phyloP scores from a whole-genome alignment of 2,329 filamentous ascomycete species.

The Ophiostoma montium region DNA sequence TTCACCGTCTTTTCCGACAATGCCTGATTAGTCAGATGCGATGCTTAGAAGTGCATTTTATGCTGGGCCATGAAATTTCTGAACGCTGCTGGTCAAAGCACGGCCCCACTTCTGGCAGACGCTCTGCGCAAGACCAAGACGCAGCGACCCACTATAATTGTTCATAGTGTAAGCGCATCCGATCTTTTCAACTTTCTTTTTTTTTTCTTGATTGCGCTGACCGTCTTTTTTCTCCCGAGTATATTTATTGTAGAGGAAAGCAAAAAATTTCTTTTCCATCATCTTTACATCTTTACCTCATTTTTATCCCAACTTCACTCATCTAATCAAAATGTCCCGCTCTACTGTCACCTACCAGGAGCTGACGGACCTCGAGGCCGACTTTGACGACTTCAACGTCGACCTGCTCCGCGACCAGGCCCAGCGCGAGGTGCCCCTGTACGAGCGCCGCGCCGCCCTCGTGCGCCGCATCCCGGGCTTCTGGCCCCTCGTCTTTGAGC shows the following conservation, averaged over 20 bases:
- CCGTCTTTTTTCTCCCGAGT: background rate
- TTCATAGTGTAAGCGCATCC: background rate
- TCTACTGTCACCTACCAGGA: conserved; percentile 51
- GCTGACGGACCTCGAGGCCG: conserved; percentile 64
- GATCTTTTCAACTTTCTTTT: background rate
- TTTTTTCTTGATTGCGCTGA: background rate
- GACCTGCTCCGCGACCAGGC: conserved; percentile 70
- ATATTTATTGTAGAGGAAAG: no score
- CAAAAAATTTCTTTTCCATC: background rate
- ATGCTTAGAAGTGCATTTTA: no score
- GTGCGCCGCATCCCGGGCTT: conserved; percentile 69
- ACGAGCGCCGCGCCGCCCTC: conserved; percentile 58
- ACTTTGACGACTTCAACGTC: conserved; percentile 71
- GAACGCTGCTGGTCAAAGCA: no score
- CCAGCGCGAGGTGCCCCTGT: conserved; percentile 53
- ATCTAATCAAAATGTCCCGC: conserved; percentile 9
- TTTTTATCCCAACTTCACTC: background rate
- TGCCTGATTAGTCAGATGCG: no score
- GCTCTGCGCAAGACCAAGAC: no score
- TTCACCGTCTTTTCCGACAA: no score
- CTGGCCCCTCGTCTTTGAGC: conserved; percentile 89
- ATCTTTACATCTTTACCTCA: background rate
- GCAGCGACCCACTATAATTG: no score
- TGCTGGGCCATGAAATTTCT: no score
- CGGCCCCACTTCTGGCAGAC: no score